A percentile compares a stretch with the other conserved stretches of the same genome.
phyloP scores from a whole-genome alignment of 1,139 yeast genomes.

The Torulaspora globosa region DNA sequence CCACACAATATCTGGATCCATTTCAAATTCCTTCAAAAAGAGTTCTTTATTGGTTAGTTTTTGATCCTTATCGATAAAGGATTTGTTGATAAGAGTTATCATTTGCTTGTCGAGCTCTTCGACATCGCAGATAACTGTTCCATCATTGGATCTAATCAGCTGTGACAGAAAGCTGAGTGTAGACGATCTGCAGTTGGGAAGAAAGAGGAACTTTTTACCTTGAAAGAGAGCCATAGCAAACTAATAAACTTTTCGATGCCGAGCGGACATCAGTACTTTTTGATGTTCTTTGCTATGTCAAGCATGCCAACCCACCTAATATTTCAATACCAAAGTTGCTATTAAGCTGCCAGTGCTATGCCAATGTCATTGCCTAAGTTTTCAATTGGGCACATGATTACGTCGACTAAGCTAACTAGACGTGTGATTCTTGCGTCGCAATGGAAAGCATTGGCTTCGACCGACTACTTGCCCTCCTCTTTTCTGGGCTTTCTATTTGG shows the following conservation, averaged over 20 bases:
- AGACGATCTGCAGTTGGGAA: constrained; percentile 25
- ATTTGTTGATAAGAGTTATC: constrained; percentile 23
- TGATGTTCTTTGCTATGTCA: too few species aligned
- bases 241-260: too few species aligned
- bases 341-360: too few species aligned
- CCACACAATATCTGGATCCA: constrained; percentile 18
- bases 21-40: constrained; percentile 21
- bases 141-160: constrained; percentile 36
- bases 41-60: constrained; percentile 15
- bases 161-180: constrained; percentile 17
- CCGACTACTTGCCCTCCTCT: too few species aligned
- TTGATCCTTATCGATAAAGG: constrained; percentile 21
- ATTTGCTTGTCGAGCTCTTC: constrained; percentile 15
- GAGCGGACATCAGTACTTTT: too few species aligned
- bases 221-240: constrained; percentile 16
- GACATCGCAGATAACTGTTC: constrained; percentile 27
- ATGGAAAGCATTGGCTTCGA: too few species aligned
- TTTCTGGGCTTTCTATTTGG: constrained; percentile 3
- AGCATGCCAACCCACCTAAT: too few species aligned
- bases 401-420: too few species aligned
- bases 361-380: too few species aligned
- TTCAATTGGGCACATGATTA: too few species aligned
- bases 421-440: too few species aligned
- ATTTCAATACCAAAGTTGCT: too few species aligned
- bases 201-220: constrained; percentile 21